phyloP scores from a whole-genome alignment of 2,329 filamentous ascomycete genomes.

The Aspergillus japonicus region DNA sequence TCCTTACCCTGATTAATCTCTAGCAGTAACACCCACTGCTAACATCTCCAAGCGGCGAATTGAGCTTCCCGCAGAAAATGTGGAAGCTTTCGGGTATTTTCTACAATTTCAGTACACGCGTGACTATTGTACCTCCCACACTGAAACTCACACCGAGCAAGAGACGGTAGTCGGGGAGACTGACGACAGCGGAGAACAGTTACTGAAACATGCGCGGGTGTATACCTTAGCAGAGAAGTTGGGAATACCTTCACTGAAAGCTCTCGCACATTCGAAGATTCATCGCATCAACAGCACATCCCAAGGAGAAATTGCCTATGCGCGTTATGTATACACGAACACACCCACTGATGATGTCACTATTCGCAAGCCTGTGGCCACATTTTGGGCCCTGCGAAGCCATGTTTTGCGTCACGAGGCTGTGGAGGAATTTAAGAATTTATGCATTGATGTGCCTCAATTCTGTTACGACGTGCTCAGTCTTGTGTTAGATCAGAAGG shows the following conservation, averaged over 20 bases:
- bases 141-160: constrained; percentile 60
- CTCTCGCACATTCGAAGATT: constrained; percentile 82
- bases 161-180: constrained; percentile 64
- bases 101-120: constrained; percentile 81
- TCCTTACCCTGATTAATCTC: not conserved
- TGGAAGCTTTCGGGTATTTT: constrained; percentile 74
- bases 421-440: constrained; percentile 76
- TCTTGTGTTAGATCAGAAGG: constrained; percentile 46
- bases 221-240: constrained; percentile 87
- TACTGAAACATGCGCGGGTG: constrained; percentile 83
- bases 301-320: constrained; percentile 87
- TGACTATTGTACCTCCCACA: constrained; percentile 73
- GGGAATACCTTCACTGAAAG: constrained; percentile 65
- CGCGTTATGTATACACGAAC: constrained; percentile 82
- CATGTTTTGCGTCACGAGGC: constrained; percentile 83
- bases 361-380: constrained; percentile 80
- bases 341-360: constrained; percentile 66
- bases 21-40: not conserved
- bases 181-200: constrained; percentile 76
- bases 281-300: constrained; percentile 86
- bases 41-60: constrained; percentile 59
- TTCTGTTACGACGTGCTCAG: constrained; percentile 92
- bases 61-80: constrained; percentile 64
- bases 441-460: constrained; percentile 86
- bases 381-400: constrained; percentile 80